Percentiles rank a stretch among this genome's conserved stretches.
These are phyloP conservation scores for Vaccinium myrtillus DNA, from an alignment of 148 eudicot species.

Conservation along the genomic window DNA sequence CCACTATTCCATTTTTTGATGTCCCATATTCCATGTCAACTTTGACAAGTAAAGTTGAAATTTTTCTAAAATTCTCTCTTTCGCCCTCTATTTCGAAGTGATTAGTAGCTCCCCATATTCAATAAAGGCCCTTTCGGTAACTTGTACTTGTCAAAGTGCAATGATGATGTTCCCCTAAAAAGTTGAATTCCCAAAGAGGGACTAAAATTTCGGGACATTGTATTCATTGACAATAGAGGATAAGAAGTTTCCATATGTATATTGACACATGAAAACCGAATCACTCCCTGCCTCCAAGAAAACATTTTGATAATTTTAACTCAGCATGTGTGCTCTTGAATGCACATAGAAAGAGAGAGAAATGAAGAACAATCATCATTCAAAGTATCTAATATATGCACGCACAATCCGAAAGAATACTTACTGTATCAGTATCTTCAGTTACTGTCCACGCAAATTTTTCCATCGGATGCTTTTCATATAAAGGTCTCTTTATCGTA, in stretches of 20 bases:
- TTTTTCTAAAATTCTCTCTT: neutral
- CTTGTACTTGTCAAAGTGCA: neutral
- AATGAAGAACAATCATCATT: neutral
- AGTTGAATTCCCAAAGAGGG: neutral
- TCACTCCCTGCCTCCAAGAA: constrained; percentile 5
- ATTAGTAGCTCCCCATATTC: neutral
- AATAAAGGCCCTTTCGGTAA: neutral
- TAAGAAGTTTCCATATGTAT: neutral
- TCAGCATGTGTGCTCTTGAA: neutral
- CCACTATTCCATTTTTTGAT: too few species aligned
- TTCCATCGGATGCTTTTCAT: constrained; percentile 84
- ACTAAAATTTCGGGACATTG: neutral
- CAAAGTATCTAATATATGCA: neutral
- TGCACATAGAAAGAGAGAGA: neutral
- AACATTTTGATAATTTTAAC: neutral
- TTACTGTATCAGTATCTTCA: constrained; percentile 81
- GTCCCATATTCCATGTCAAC: too few species aligned
- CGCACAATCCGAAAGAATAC: constrained; percentile 21
- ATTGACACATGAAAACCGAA: neutral
- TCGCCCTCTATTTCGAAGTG: neutral
- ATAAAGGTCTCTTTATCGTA: constrained; percentile 74
- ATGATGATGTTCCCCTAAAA: neutral
- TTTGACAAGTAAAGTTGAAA: neutral
- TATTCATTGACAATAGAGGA: neutral
- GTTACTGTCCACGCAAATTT: constrained; percentile 86